These are phyloP conservation scores for Albifimbria verrucaria DNA, from an alignment of 2,329 filamentous ascomycete species.

Conservation along the genomic window DNA sequence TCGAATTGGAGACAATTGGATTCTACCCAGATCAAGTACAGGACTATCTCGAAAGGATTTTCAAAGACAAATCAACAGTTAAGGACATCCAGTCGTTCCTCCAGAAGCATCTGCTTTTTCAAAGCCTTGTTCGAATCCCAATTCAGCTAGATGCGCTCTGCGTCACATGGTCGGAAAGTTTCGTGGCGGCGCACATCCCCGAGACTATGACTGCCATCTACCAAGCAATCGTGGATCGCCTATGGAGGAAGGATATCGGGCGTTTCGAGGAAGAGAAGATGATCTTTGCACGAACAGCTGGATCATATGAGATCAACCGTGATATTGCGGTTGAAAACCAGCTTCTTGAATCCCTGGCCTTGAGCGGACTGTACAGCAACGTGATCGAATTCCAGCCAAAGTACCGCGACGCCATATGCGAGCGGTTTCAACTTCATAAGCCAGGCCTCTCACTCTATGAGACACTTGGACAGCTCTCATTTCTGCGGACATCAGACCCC, in stretches of 20 bases:
- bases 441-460: conserved; percentile 8
- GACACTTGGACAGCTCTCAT: conserved; percentile 27
- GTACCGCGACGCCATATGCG: conserved; percentile 16
- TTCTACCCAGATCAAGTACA: conserved; percentile 33
- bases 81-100: conserved; percentile 29
- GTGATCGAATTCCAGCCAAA: conserved; percentile 26
- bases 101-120: conserved; percentile 24
- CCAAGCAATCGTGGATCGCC: conserved; percentile 25
- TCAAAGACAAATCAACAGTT: conserved; percentile 17
- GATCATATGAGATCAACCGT: conserved; percentile 10
- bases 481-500: conserved; percentile 30
- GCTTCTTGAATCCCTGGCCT: conserved; percentile 29
- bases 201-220: conserved; percentile 36
- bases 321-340: conserved; percentile 13
- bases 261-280: conserved; percentile 18
- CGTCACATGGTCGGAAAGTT: conserved; percentile 27
- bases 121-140: conserved; percentile 37
- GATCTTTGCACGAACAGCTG: neutral
- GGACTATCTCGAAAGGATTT: conserved; percentile 21
- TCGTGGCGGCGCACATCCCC: conserved; percentile 4
- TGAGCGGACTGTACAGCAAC: conserved; percentile 29
- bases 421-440: conserved; percentile 6
- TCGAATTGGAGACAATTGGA: conserved; percentile 37
- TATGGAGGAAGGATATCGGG: conserved; percentile 37
- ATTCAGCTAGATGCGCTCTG: conserved; percentile 43